Evolutionary conservation across 495 filamentous ascomycete species (phyloP).

Genomic region (Aspergillus baeticus): DNA sequence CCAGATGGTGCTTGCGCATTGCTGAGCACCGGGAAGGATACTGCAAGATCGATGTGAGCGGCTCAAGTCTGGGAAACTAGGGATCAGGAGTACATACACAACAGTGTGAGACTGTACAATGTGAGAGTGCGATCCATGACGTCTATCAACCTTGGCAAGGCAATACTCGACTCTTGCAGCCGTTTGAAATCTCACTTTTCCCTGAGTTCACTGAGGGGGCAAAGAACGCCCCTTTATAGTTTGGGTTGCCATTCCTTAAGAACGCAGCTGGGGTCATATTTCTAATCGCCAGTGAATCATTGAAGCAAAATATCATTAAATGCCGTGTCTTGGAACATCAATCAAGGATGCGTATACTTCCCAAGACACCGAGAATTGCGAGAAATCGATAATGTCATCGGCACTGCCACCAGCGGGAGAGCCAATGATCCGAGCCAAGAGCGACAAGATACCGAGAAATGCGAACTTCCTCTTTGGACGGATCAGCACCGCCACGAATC

Average conservation of each 20-base stretch:
- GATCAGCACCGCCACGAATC: constrained; percentile 6
- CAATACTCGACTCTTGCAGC: background rate
- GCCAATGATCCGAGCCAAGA: background rate
- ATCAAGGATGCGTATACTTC: background rate
- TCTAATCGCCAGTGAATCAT: background rate
- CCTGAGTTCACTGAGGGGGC: background rate
- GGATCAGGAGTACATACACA: background rate
- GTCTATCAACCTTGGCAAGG: background rate
- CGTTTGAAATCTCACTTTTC: background rate
- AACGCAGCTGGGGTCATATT: background rate
- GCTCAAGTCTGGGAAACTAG: background rate
- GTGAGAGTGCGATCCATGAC: background rate
- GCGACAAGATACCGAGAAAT: constrained; percentile 14
- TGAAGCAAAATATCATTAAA: background rate
- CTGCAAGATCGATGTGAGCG: background rate
- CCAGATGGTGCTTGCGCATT: background rate
- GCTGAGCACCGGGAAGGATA: background rate
- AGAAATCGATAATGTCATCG: background rate
- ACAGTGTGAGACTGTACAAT: background rate
- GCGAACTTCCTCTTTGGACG: background rate
- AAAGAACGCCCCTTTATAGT: background rate
- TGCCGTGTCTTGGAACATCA: background rate
- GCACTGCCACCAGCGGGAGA: constrained; percentile 2
- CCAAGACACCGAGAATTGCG: constrained; percentile 13
- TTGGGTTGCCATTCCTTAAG: background rate